Base-by-base conservation (phyloP, 2,329 filamentous ascomycete genomes). In the Didymella glomerata region DNA sequence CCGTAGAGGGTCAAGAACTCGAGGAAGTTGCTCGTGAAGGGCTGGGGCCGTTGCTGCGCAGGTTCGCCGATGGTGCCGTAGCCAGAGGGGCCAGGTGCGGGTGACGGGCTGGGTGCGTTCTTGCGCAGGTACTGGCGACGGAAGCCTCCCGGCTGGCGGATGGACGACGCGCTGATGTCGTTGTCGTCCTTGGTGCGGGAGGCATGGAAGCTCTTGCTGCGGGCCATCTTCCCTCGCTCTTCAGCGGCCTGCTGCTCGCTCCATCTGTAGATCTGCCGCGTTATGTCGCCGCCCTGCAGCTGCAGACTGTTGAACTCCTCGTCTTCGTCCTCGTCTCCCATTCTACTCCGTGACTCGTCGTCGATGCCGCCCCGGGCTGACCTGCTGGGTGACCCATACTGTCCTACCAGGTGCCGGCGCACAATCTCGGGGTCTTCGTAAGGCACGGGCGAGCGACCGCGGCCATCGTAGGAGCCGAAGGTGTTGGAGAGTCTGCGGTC, bases 1-100 rank as follows among this genome's bases (percentile, higher is more conserved):
- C 95, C 95, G 69, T 97, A 99, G 28, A 99, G 85, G 8, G 92
- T 93, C 49, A 99, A 77, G 70, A 99, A 99, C 76, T 99, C 96
- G 60, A 99, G 86, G 75, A 99, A 99, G 78, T 91, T 99, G 66
- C 86, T 93, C 0, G 95, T 97, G 58, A 97, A 88, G 27, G 72
- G 67, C 13, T 66, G 68, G 13, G 64, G 50, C 20, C 69, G 70
- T 30, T 71, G 72, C 30, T 63, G 65, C 2, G 68, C 63, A 20
- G 65, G 52, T 42, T 67, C 66, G 4, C 64, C 64, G 14, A 68
- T 54, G 67, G 73, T 78, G 69, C 74, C 75, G 38, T 74, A 77
- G 77, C 73, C 81, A 69, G 74, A 78, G 64, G 79, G 79, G 71
- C 78, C 81, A 63, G 51, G 76, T 7, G 68, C 72, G 62, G 69